These are phyloP conservation scores for Aspergillus transmontanensis DNA, from an alignment of 2,329 filamentous ascomycete species.

Conservation along the genomic window DNA sequence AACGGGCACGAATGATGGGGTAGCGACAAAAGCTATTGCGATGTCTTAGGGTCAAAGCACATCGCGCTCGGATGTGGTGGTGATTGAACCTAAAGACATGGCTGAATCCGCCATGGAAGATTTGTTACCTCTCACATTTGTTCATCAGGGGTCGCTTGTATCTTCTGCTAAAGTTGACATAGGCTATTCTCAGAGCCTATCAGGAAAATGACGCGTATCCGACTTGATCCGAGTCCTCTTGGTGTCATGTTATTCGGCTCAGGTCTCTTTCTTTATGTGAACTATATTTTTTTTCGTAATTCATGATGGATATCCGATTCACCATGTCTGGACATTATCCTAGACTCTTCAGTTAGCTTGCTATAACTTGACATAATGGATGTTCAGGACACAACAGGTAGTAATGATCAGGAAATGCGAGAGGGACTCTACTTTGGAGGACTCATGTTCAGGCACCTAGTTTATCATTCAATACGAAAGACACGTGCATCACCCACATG, in stretches of 20 bases:
- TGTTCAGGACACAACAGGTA: no score
- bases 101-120: neutral
- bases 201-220: neutral
- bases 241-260: neutral
- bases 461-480: neutral
- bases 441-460: neutral
- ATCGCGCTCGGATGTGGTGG: neutral
- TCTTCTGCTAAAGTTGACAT: neutral
- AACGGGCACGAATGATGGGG: no score
- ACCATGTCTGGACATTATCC: neutral
- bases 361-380: neutral
- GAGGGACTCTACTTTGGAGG: no score
- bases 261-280: constrained; percentile 25
- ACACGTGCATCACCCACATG: neutral
- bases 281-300: constrained; percentile 25
- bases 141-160: neutral
- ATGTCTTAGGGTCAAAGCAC: neutral
- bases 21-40: neutral
- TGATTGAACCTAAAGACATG: neutral
- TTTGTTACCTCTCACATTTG: neutral
- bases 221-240: neutral
- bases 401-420: no score
- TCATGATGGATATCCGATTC: no score
- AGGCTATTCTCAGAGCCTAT: neutral
- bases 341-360: neutral